These are phyloP conservation scores for Whalleya microplaca DNA, from an alignment of 2,329 filamentous ascomycete species.

Conservation along the genomic window DNA sequence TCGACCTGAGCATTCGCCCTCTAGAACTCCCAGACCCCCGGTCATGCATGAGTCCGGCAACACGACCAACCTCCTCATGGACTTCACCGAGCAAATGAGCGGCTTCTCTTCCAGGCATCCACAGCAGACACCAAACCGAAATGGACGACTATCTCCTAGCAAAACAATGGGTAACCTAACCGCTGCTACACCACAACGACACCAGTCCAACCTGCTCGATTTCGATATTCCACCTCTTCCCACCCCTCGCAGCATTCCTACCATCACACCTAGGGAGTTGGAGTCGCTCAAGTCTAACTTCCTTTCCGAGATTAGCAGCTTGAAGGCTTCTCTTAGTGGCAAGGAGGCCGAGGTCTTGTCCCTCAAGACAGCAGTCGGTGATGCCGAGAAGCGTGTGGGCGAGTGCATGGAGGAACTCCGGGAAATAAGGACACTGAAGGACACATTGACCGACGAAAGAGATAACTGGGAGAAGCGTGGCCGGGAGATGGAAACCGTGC, in stretches of 20 bases:
- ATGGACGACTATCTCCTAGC: slow-evolving; percentile 50
- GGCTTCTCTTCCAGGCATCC: slow-evolving; percentile 32
- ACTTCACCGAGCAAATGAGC: slow-evolving; percentile 78
- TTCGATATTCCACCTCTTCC: slow-evolving; percentile 94
- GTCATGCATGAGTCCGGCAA: slow-evolving; percentile 51
- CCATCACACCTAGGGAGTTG: slow-evolving; percentile 87
- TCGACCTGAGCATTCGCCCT: slow-evolving; percentile 40
- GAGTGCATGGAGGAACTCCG: slow-evolving; percentile 82
- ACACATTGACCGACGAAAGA: slow-evolving; percentile 75
- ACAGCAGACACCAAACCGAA: slow-evolving; percentile 46
- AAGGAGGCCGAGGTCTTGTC: slow-evolving; percentile 91
- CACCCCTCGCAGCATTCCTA: slow-evolving; percentile 88
- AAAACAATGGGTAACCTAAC: slow-evolving; percentile 34
- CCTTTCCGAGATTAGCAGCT: slow-evolving; percentile 89
- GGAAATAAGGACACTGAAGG: slow-evolving; percentile 72
- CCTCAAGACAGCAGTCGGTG: slow-evolving; percentile 82
- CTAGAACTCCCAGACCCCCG: slow-evolving; percentile 41
- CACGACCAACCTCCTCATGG: slow-evolving; percentile 79
- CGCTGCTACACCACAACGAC: slow-evolving; percentile 52
- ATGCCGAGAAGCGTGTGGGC: slow-evolving; percentile 90
- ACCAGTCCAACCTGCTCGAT: slow-evolving; percentile 75
- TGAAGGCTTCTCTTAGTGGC: slow-evolving; percentile 88
- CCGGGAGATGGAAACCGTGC: slow-evolving; percentile 80
- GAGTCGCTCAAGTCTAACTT: slow-evolving; percentile 91
- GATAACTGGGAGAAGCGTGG: slow-evolving; percentile 83